These are phyloP conservation scores for Hirsutella rhossiliensis DNA, from an alignment of 2,329 filamentous ascomycete genomes.

Conservation along the genomic window DNA sequence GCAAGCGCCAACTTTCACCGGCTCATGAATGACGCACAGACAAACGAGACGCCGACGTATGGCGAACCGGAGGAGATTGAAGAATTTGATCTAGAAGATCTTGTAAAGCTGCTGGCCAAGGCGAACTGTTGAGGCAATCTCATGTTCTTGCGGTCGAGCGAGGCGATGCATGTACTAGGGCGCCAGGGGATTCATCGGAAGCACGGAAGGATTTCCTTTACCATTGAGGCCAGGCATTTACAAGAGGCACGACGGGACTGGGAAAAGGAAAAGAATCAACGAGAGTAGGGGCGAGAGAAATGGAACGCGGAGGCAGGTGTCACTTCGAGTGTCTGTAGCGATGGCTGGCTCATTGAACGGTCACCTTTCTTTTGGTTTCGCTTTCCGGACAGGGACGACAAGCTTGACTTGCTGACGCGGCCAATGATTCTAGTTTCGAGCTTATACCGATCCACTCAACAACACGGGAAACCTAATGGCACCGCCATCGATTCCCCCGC, in stretches of 20 bases:
- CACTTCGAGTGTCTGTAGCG: not conserved
- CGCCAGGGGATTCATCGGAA: not conserved
- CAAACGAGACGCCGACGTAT: conserved; percentile 1
- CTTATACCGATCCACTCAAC: conserved; percentile 44
- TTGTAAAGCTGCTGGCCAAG: conserved; percentile 12
- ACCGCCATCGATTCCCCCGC: conserved; percentile 46
- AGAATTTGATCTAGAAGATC: conserved; percentile 14
- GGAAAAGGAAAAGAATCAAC: not conserved
- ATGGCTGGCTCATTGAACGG: not conserved
- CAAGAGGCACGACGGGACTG: not conserved
- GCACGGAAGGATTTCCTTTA: not conserved
- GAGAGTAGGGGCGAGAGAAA: not conserved
- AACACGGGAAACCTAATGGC: conserved; percentile 33
- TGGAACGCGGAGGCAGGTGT: not conserved
- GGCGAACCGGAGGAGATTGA: conserved; percentile 17
- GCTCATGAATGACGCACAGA: not conserved
- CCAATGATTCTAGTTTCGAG: conserved; percentile 37
- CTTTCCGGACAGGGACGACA: conserved; percentile 1
- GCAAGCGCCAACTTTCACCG: conserved; percentile 7
- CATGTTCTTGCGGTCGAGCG: not conserved
- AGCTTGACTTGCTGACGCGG: conserved; percentile 2
- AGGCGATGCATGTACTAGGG: conserved; percentile 1
- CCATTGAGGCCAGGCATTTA: not conserved
- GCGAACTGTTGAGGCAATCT: not conserved
- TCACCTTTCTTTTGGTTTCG: conserved; percentile 6